Evolutionary conservation across 768 basidiomycete genomes (phyloP).

Genomic region (Leucosporidium yakuticum): DNA sequence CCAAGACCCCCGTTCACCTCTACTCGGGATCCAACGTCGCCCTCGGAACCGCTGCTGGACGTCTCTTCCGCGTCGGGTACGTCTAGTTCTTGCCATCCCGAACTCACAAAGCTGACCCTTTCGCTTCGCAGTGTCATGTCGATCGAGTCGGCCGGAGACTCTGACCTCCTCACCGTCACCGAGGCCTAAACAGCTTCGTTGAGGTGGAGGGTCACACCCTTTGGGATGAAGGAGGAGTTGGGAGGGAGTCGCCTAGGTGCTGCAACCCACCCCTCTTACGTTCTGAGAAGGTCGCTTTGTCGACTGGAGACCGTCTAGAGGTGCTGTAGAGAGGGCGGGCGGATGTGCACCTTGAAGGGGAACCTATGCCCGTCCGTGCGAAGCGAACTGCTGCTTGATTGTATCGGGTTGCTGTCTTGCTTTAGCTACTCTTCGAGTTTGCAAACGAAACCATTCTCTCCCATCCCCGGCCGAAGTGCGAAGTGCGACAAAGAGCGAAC

Average conservation of each 20-base stretch:
- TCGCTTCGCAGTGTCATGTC: slow-evolving; percentile 76
- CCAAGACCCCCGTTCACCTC: slow-evolving; percentile 97
- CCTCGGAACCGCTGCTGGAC: slow-evolving; percentile 96
- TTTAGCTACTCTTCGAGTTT: no score
- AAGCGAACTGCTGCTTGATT: no score
- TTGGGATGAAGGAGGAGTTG: background rate
- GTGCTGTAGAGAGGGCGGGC: no score
- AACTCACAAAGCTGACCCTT: slow-evolving; percentile 1
- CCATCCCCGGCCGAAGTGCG: no score
- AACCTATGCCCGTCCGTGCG: no score
- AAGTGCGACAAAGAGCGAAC: no score
- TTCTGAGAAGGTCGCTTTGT: background rate
- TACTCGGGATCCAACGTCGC: slow-evolving; percentile 96
- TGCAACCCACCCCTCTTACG: background rate
- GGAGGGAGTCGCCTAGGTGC: background rate
- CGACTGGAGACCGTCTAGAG: background rate
- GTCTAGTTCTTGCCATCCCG: slow-evolving; percentile 34
- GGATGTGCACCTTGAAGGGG: no score
- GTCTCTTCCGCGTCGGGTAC: slow-evolving; percentile 96
- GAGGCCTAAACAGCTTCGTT: background rate
- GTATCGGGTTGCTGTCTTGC: no score
- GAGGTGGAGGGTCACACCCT: background rate
- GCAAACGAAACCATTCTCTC: no score
- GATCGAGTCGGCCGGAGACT: slow-evolving; percentile 90
- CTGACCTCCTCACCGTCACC: slow-evolving; percentile 75